phyloP scores from a whole-genome alignment of 139 green algal genomes.

The Tetratostichococcus sp. region DNA sequence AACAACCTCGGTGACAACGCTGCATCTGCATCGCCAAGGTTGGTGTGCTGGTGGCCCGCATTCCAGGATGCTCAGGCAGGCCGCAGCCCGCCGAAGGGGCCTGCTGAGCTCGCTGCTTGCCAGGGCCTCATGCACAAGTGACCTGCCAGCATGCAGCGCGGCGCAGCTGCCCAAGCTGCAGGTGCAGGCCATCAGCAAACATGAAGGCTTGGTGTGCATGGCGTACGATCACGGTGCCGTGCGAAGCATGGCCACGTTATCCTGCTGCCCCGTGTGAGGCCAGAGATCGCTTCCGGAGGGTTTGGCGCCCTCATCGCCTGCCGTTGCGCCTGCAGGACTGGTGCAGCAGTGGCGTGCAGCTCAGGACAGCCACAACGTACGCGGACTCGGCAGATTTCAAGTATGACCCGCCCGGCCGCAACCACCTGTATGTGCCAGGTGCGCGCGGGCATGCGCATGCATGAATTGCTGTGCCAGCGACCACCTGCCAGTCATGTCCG shows the following conservation, averaged over 20 bases:
- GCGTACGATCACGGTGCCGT: background rate
- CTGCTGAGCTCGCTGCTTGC: background rate
- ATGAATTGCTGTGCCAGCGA: no score
- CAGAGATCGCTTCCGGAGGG: no score
- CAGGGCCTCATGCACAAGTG: no score
- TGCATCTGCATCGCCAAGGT: no score
- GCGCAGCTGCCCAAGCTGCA: no score
- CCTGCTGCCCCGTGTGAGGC: no score
- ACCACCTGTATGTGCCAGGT: conserved; percentile 94
- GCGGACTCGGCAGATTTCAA: conserved; percentile 45
- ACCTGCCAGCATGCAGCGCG: background rate
- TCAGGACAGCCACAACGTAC: background rate
- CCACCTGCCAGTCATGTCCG: no score
- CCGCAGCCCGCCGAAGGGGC: background rate
- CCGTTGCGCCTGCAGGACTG: background rate
- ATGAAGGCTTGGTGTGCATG: background rate
- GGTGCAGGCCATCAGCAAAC: background rate
- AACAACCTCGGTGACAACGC: no score
- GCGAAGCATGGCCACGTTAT: background rate
- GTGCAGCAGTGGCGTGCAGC: background rate
- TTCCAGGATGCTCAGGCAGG: background rate
- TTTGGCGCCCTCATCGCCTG: no score
- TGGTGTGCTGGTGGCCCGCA: no score
- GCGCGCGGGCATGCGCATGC: conserved; percentile 1
- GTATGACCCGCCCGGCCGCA: conserved; percentile 72